A percentile compares a stretch with the other conserved stretches of the same genome.
These are phyloP conservation scores for Heliosperma pusillum DNA, from an alignment of 148 eudicot species.

Conservation along the genomic window DNA sequence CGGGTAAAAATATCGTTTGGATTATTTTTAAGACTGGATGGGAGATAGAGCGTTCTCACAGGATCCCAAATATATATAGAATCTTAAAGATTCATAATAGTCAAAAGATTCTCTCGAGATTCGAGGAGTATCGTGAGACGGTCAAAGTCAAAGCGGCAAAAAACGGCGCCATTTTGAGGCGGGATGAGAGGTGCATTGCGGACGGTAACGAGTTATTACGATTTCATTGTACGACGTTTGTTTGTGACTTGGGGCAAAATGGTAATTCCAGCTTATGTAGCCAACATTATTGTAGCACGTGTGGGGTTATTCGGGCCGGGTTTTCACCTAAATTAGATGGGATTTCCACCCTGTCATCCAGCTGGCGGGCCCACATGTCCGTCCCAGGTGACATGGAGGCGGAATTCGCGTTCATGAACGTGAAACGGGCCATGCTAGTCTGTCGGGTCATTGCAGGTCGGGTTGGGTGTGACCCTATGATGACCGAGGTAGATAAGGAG, in stretches of 20 bases:
- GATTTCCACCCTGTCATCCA: constrained; percentile 57
- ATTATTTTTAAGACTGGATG: constrained; percentile 75
- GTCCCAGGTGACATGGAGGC: constrained; percentile 76
- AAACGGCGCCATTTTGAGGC: constrained; percentile 23
- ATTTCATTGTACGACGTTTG: constrained; percentile 67
- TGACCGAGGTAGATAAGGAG: constrained; percentile 42
- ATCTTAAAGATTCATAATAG: constrained; percentile 69
- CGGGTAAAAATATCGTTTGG: constrained; percentile 68
- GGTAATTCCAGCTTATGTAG: constrained; percentile 60
- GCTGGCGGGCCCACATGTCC: constrained; percentile 75
- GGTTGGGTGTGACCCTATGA: constrained; percentile 55
- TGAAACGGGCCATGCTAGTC: constrained; percentile 73
- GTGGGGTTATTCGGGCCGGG: constrained; percentile 72
- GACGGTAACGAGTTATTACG: constrained; percentile 82
- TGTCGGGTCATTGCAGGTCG: constrained; percentile 91
- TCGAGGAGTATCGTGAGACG: constrained; percentile 69
- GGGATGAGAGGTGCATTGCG: constrained; percentile 65
- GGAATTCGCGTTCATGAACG: constrained; percentile 70
- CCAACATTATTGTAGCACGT: constrained; percentile 63
- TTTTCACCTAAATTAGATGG: constrained; percentile 80
- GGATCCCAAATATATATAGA: constrained; percentile 40
- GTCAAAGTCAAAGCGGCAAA: constrained; percentile 53
- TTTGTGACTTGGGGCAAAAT: constrained; percentile 62
- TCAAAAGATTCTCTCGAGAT: constrained; percentile 45
- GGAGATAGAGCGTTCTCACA: constrained; percentile 10